A percentile compares a stretch with the other conserved stretches of the same genome.
Conservation (phyloP, 2,329 filamentous ascomycete species). For the Curvularia verruculosa region DNA sequence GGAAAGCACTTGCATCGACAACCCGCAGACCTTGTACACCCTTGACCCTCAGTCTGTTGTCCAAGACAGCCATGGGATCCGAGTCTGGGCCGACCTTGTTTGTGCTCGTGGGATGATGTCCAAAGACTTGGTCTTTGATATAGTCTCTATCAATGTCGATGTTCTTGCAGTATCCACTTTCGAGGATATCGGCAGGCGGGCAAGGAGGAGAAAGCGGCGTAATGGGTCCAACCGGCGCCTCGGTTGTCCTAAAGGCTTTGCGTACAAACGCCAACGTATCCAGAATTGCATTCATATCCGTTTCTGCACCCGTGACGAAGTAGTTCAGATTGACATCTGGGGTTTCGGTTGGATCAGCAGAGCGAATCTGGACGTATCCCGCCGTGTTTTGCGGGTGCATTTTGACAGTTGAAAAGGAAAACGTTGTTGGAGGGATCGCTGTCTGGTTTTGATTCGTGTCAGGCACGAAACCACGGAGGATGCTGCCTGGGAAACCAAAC, state of each 20-base stretch:
- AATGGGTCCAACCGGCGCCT: conserved; percentile 50
- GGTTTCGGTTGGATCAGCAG: conserved; percentile 64
- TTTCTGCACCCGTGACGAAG: conserved; percentile 58
- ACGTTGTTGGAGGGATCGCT: conserved; percentile 16
- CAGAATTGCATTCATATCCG: conserved; percentile 57
- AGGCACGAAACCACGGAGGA: conserved; percentile 59
- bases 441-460: conserved; percentile 52
- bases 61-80: conserved; percentile 43
- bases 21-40: conserved; percentile 60
- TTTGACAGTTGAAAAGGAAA: conserved; percentile 61
- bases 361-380: conserved; percentile 65
- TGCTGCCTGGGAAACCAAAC: conserved; percentile 54
- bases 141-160: conserved; percentile 24
- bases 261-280: conserved; percentile 62
- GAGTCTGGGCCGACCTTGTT: conserved; percentile 32
- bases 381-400: conserved; percentile 64
- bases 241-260: conserved; percentile 62
- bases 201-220: conserved; percentile 49
- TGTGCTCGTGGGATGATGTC: conserved; percentile 28
- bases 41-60: conserved; percentile 44
- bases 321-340: conserved; percentile 59
- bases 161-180: conserved; percentile 28
- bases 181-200: conserved; percentile 43
- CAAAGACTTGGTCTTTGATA: conserved; percentile 27
- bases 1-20: conserved; percentile 35